Evolutionary conservation across 495 filamentous ascomycete species (phyloP).

Genomic region (Talaromyces wortmannii): DNA sequence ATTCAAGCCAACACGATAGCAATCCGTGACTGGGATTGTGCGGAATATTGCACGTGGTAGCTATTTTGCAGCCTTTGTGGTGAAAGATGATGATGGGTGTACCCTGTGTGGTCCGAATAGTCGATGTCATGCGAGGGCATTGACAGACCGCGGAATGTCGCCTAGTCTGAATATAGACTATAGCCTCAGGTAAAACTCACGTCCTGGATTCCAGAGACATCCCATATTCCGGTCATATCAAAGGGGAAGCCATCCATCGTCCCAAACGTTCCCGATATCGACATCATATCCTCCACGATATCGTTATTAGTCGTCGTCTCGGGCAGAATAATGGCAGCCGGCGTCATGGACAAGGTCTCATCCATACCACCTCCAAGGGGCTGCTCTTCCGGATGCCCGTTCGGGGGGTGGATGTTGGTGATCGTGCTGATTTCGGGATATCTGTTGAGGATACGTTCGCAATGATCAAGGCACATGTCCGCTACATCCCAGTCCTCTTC

Average conservation of each 20-base stretch:
- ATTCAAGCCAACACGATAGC: too few species aligned
- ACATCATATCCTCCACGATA: conserved; percentile 47
- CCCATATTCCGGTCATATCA: conserved; percentile 47
- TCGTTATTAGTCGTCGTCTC: conserved; percentile 45
- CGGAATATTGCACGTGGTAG: too few species aligned
- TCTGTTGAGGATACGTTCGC: conserved; percentile 37
- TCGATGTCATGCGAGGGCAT: too few species aligned
- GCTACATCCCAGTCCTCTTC: conserved; percentile 49
- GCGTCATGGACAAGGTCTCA: conserved; percentile 2
- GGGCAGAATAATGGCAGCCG: conserved; percentile 33
- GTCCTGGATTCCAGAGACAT: conserved; percentile 41
- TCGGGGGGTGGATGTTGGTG: not conserved
- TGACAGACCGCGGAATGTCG: not conserved
- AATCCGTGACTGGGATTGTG: too few species aligned
- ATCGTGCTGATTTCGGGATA: conserved; percentile 21
- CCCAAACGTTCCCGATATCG: conserved; percentile 40
- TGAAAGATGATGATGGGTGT: too few species aligned
- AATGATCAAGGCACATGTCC: conserved; percentile 47
- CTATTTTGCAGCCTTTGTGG: too few species aligned
- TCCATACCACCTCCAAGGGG: not conserved
- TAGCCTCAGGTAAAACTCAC: conserved; percentile 28
- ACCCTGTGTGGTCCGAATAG: too few species aligned
- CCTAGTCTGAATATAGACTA: not conserved
- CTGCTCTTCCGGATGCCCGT: conserved; percentile 6
- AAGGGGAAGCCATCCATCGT: conserved; percentile 46